phyloP scores from a whole-genome alignment of 2,329 filamentous ascomycete genomes.

The Aspergillus sp. region DNA sequence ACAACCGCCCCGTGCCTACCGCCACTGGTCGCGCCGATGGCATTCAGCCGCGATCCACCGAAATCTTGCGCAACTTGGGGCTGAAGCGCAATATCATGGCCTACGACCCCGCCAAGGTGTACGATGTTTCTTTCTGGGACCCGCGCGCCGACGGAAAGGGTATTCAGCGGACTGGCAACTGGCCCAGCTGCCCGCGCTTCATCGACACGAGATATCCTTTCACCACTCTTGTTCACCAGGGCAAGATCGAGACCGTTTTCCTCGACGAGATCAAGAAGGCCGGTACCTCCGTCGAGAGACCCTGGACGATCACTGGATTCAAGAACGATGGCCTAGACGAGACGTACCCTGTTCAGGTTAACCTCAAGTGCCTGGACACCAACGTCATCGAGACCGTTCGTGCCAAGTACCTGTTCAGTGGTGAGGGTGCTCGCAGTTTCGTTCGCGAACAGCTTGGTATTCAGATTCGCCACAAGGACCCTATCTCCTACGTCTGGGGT shows the following conservation, averaged over 20 bases:
- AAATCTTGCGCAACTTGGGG: constrained; percentile 85
- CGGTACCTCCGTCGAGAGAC: constrained; percentile 56
- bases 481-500: constrained; percentile 64
- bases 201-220: constrained; percentile 65
- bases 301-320: constrained; percentile 63
- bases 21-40: constrained; percentile 84
- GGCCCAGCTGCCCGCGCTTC: constrained; percentile 87
- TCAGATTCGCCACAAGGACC: constrained; percentile 63
- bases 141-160: constrained; percentile 52
- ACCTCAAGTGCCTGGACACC: constrained; percentile 74
- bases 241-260: constrained; percentile 62
- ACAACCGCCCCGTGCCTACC: constrained; percentile 84
- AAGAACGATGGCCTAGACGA: constrained; percentile 60
- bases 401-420: constrained; percentile 63
- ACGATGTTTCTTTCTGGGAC: constrained; percentile 67
- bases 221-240: constrained; percentile 63
- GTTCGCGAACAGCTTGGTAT: constrained; percentile 65
- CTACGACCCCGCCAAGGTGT: constrained; percentile 82
- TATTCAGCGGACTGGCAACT: constrained; percentile 63
- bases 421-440: constrained; percentile 62
- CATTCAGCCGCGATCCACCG: constrained; percentile 85
- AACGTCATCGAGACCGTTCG: constrained; percentile 64
- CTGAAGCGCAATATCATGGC: constrained; percentile 86
- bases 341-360: constrained; percentile 78
- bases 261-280: constrained; percentile 62